Percentiles rank a stretch among this genome's conserved stretches.
Conservation (phyloP, 148 eudicot genomes). For the Persicaria tinctoria region DNA sequence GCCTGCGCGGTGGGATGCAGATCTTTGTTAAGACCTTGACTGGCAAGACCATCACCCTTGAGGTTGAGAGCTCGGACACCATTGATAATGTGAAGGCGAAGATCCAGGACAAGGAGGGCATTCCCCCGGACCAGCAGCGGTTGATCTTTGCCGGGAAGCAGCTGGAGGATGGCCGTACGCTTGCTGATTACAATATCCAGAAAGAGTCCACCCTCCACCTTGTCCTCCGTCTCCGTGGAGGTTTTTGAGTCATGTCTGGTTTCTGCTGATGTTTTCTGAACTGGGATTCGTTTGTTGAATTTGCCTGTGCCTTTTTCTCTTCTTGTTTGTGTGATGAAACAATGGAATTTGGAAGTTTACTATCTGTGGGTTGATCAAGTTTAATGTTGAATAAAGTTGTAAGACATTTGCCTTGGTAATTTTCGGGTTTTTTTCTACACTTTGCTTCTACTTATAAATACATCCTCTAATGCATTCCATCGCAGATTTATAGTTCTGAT, state of each 20-base stretch:
- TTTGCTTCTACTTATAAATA: not conserved
- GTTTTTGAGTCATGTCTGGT: not conserved
- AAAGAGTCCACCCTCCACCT: conserved; percentile 11
- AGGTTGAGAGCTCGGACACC: conserved; percentile 7
- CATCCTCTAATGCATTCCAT: too few species aligned
- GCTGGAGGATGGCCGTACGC: conserved; percentile 10
- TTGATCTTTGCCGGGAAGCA: conserved; percentile 11
- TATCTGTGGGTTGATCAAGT: not conserved
- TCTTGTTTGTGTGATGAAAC: not conserved
- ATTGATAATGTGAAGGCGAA: conserved; percentile 9
- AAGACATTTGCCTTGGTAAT: not conserved
- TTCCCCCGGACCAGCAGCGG: conserved; percentile 12
- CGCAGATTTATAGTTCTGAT: too few species aligned
- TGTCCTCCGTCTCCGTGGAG: conserved; percentile 12
- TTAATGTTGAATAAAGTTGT: not conserved
- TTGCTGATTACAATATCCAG: conserved; percentile 7
- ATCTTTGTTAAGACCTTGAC: conserved; percentile 10
- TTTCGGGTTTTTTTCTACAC: not conserved
- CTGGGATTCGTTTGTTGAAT: not conserved
- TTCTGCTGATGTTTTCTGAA: not conserved
- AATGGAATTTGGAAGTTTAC: not conserved
- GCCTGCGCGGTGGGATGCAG: conserved; percentile 10
- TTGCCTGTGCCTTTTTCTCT: not conserved
- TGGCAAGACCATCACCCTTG: conserved; percentile 3
- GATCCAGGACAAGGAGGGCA: conserved; percentile 11